Evolutionary conservation across 331 rosid genomes (phyloP).

Genomic region (Cydonia oblonga): DNA sequence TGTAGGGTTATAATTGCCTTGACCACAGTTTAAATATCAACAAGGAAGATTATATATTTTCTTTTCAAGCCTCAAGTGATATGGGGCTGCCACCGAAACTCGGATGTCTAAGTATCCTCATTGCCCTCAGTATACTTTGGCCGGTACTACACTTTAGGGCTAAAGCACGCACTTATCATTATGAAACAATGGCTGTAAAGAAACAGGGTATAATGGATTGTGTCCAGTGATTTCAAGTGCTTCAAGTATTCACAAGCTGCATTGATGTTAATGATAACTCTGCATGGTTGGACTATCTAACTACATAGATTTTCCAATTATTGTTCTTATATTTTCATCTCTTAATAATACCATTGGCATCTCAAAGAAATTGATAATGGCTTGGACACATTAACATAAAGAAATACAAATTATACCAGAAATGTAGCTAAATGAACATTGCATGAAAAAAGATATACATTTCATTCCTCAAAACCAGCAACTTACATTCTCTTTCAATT

Average conservation of each 20-base stretch:
- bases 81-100: no score
- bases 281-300: neutral
- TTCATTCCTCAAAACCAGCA: neutral
- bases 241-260: neutral
- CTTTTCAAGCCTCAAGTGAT: no score
- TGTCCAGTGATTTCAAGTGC: neutral
- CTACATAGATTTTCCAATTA: neutral
- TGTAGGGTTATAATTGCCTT: neutral
- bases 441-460: neutral
- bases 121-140: no score
- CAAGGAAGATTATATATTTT: no score
- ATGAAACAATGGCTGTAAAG: neutral
- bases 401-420: neutral
- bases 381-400: neutral
- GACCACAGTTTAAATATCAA: neutral
- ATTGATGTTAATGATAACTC: neutral
- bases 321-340: neutral
- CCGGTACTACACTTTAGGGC: neutral
- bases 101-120: neutral
- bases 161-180: neutral
- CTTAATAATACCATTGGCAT: neutral
- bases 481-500: slow-evolving; percentile 67
- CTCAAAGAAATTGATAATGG: neutral
- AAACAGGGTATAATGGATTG: neutral
- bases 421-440: neutral